A percentile compares a stretch with the other conserved stretches of the same genome.
Evolutionary conservation across 2,329 filamentous ascomycete genomes (phyloP).

Genomic region (Colletotrichum agaves): DNA sequence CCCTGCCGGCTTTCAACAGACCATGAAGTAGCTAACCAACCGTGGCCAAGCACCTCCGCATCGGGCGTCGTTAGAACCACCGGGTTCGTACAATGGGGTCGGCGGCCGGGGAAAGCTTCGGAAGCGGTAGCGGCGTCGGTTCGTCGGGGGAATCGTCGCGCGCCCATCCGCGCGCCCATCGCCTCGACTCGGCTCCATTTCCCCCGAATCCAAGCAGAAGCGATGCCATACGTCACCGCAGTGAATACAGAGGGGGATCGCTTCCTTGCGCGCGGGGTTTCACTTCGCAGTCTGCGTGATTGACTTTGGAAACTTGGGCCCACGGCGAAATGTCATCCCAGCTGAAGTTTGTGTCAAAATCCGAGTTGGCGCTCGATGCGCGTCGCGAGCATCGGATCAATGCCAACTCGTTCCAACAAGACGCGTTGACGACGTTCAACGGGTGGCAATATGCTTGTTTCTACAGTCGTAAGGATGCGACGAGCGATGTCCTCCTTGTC

Average conservation of each 20-base stretch:
- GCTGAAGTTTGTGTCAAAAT: slow-evolving; percentile 12
- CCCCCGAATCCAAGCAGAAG: slow-evolving; percentile 10
- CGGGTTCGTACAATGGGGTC: background rate
- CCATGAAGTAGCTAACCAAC: background rate
- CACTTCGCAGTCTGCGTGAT: background rate
- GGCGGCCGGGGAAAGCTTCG: slow-evolving; percentile 26
- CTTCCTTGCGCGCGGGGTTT: background rate
- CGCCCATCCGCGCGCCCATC: slow-evolving; percentile 18
- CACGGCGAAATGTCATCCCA: background rate
- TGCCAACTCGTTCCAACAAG: slow-evolving; percentile 36
- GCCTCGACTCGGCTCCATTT: slow-evolving; percentile 14
- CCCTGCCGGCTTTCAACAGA: slow-evolving; percentile 1
- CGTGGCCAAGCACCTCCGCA: background rate
- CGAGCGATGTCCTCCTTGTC: slow-evolving; percentile 15
- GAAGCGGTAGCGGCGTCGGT: slow-evolving; percentile 9
- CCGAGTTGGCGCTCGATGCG: slow-evolving; percentile 23
- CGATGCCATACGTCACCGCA: slow-evolving; percentile 25
- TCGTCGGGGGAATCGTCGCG: slow-evolving; percentile 26
- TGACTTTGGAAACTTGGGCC: background rate
- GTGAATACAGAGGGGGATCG: slow-evolving; percentile 1
- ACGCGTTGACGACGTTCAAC: slow-evolving; percentile 31
- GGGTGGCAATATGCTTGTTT: slow-evolving; percentile 34
- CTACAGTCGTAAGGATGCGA: slow-evolving; percentile 25
- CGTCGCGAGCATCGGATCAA: slow-evolving; percentile 34
- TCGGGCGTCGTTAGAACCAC: slow-evolving; percentile 25